These are phyloP conservation scores for Infundibulicybe gibba DNA, from an alignment of 768 basidiomycete species.

Conservation along the genomic window DNA sequence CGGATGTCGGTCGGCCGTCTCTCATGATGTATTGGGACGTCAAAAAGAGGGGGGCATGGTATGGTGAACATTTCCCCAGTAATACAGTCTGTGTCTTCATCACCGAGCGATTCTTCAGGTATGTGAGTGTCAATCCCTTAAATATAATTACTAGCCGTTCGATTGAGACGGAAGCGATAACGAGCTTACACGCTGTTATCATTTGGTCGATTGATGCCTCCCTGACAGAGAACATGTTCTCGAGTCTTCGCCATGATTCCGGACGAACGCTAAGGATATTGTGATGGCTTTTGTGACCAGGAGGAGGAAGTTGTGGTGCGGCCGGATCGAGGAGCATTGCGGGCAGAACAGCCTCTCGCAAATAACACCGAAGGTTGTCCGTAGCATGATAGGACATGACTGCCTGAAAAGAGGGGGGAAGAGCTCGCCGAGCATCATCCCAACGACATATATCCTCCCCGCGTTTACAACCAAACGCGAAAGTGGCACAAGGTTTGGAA, in stretches of 20 bases:
- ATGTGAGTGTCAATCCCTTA: constrained; percentile 36
- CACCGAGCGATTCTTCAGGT: constrained; percentile 27
- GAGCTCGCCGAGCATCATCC: neutral
- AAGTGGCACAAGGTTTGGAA: neutral
- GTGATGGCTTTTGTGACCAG: constrained; percentile 42
- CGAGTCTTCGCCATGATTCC: constrained; percentile 49
- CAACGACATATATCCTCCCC: neutral
- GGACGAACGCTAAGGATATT: constrained; percentile 41
- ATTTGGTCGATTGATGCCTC: constrained; percentile 23
- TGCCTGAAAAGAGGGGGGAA: neutral
- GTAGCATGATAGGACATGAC: constrained; percentile 28
- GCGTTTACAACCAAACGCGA: neutral
- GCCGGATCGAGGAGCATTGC: constrained; percentile 25
- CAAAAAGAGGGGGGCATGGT: constrained; percentile 35
- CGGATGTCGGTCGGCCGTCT: constrained; percentile 36
- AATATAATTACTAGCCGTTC: neutral
- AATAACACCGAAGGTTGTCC: constrained; percentile 41
- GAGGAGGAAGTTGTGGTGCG: constrained; percentile 28
- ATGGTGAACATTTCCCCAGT: constrained; percentile 40
- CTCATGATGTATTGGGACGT: constrained; percentile 27
- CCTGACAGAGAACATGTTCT: constrained; percentile 36
- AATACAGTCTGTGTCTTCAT: constrained; percentile 31
- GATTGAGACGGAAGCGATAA: neutral
- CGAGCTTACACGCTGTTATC: constrained; percentile 34
- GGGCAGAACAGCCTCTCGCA: constrained; percentile 45